These are phyloP conservation scores for Pyrus communis DNA, from an alignment of 306 rosid species.

Conservation along the genomic window DNA sequence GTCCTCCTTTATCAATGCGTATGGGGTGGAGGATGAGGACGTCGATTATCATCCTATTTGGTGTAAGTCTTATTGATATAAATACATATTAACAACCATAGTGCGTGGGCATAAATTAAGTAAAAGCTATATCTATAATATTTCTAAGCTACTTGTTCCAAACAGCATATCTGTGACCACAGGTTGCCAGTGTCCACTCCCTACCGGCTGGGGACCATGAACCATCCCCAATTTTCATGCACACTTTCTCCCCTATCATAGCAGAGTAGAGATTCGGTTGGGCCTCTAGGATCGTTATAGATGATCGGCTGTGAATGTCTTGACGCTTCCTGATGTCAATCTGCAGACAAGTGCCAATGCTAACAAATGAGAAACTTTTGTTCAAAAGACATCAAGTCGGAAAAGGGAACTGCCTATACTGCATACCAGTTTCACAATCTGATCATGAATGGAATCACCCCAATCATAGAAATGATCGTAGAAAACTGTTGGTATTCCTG, in stretches of 20 bases:
- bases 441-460: conserved; percentile 53
- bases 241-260: conserved; percentile 61
- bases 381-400: not conserved
- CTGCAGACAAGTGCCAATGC: conserved; percentile 34
- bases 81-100: not conserved
- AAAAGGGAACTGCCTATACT: not conserved
- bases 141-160: conserved; percentile 49
- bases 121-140: not conserved
- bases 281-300: conserved; percentile 69
- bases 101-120: not conserved
- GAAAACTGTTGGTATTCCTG: conserved; percentile 85
- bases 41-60: not conserved
- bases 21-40: not conserved
- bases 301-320: conserved; percentile 69
- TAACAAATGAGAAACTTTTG: not conserved
- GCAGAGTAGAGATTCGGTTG: conserved; percentile 75
- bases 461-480: conserved; percentile 81
- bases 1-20: not conserved
- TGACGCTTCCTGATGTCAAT: conserved; percentile 65
- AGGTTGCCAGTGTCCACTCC: conserved; percentile 74
- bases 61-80: not conserved
- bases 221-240: conserved; percentile 85
- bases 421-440: conserved; percentile 79
- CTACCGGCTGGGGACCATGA: conserved; percentile 76
- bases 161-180: conserved; percentile 74